These are phyloP conservation scores for Durio zibethinus DNA, from an alignment of 345 rosid species.

Conservation along the genomic window DNA sequence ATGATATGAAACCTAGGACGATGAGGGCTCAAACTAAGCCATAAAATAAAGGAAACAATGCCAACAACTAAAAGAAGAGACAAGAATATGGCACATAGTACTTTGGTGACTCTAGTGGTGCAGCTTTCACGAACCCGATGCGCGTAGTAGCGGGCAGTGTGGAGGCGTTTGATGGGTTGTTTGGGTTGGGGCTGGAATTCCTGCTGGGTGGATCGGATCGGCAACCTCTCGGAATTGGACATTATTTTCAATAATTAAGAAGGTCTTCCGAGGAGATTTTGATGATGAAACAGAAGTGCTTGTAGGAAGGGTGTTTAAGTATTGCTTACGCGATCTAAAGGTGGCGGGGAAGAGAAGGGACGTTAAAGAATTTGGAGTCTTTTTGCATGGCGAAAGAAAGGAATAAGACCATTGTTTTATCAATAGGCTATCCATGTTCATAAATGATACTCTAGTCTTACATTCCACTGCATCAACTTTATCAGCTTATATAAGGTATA, in stretches of 20 bases:
- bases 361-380: slow-evolving; percentile 17
- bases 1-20: slow-evolving; percentile 60
- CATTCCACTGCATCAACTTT: neutral
- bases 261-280: neutral
- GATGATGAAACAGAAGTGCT: slow-evolving; percentile 9
- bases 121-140: slow-evolving; percentile 66
- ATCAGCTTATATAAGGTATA: neutral
- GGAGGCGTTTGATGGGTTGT: slow-evolving; percentile 30
- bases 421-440: neutral
- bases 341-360: slow-evolving; percentile 23
- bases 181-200: slow-evolving; percentile 4
- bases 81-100: slow-evolving; percentile 55
- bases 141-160: slow-evolving; percentile 42
- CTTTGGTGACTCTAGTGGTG: slow-evolving; percentile 50
- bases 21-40: slow-evolving; percentile 88
- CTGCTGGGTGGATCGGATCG: slow-evolving; percentile 9
- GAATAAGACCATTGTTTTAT: slow-evolving; percentile 29
- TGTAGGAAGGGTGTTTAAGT: slow-evolving; percentile 17
- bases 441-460: neutral
- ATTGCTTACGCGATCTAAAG: slow-evolving; percentile 4
- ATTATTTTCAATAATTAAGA: slow-evolving; percentile 17
- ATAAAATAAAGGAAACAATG: slow-evolving; percentile 54
- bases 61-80: slow-evolving; percentile 46
- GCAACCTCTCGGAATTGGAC: slow-evolving; percentile 25
- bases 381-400: slow-evolving; percentile 39